Evolutionary conservation across 1,139 yeast species (phyloP).

Genomic region (Saccharomyces hybrid): DNA sequence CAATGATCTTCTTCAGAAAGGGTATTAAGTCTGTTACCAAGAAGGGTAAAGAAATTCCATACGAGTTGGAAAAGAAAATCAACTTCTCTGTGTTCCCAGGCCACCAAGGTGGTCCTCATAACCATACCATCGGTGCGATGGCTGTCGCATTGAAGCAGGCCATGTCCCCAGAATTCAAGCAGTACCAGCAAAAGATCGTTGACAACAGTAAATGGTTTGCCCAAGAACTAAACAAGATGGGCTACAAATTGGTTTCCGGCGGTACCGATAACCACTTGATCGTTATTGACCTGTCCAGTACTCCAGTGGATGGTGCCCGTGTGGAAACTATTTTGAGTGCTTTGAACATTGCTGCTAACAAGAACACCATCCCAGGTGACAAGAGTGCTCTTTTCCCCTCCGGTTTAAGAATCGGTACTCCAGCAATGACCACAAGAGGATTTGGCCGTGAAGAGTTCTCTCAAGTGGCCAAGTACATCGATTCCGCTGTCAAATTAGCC

Average conservation of each 20-base stretch:
- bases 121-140: slow-evolving; percentile 91
- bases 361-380: slow-evolving; percentile 95
- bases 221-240: slow-evolving; percentile 53
- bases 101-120: slow-evolving; percentile 98
- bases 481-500: slow-evolving; percentile 65
- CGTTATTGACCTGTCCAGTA: slow-evolving; percentile 73
- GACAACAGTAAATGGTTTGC: slow-evolving; percentile 76
- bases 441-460: slow-evolving; percentile 71
- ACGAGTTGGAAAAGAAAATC: slow-evolving; percentile 82
- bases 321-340: slow-evolving; percentile 85
- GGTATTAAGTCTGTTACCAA: slow-evolving; percentile 77
- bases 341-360: slow-evolving; percentile 88
- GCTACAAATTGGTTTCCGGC: slow-evolving; percentile 74
- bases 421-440: slow-evolving; percentile 97
- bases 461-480: slow-evolving; percentile 70
- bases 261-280: slow-evolving; percentile 96
- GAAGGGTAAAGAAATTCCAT: slow-evolving; percentile 79
- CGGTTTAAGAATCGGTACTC: slow-evolving; percentile 94
- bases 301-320: slow-evolving; percentile 91
- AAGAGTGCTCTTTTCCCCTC: slow-evolving; percentile 91
- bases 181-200: slow-evolving; percentile 77
- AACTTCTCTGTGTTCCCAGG: slow-evolving; percentile 98
- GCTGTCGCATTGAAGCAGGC: slow-evolving; percentile 94
- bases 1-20: slow-evolving; percentile 94
- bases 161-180: slow-evolving; percentile 71